Evolutionary conservation across 2,329 filamentous ascomycete genomes (phyloP), one percentile per base, ranked within the genome.

Genomic region (Davidsoniella neocaledoniae): DNA sequence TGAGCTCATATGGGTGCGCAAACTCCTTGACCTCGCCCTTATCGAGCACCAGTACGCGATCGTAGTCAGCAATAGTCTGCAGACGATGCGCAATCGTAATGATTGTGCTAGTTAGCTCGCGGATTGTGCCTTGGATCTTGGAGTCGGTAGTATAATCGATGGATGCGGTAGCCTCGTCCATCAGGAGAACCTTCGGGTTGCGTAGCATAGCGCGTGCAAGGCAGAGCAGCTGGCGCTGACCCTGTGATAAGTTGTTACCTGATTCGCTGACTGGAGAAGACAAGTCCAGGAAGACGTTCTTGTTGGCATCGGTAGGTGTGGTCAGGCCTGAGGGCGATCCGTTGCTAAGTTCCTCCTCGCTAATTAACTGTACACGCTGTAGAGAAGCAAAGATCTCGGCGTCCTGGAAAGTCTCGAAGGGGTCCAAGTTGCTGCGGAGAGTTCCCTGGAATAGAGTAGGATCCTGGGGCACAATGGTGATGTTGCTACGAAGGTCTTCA

Each of bases 391-490:
- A 95, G 43, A 98, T 84, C 57, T 95, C 77, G 54, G 91, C 86
- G 58, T 98, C 87, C 0, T 82, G 87, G 65, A 94, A 94, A 37
- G 84, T 68, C 14, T 79, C 74, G 64, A 98, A 98, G 0, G 91
- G 91, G 62, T 98, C 91, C 19, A 98, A 73, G 61, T 98, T 98
- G 62, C 72, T 87, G 55, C 90, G 78, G 55, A 96, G 83, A 0
- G 88, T 95, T 56, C 90, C 90, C 12, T 81, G 88, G 66, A 96
- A 96, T 1, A 96, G 72, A 0, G 90, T 96, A 49, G 86, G 91
- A 61, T 98, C 91, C 68, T 98, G 91, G 25, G 91, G 91, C 51
- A 98, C 91, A 64, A 98, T 96, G 0, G 93, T 95, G 58, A 98
- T 93, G 43, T 85, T 82, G 66, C 94, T 83, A 50, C 91, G 83